A percentile compares a stretch with the other conserved stretches of the same genome.
Conservation (phyloP, 306 rosid species). For the Vicia sativa region DNA sequence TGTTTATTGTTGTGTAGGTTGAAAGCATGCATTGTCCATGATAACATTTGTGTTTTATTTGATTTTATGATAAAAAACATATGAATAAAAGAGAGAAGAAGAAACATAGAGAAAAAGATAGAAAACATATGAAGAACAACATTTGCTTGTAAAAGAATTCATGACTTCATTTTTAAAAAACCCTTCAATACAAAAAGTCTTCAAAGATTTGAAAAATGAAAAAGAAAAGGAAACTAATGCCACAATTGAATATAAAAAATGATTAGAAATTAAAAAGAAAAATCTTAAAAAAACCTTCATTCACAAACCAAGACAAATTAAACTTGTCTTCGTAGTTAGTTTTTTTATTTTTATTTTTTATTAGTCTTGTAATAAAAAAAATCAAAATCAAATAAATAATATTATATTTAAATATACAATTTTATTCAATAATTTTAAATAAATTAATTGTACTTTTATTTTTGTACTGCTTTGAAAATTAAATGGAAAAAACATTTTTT, state of each 20-base stretch:
- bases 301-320: not conserved
- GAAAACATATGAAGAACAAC: too few species aligned
- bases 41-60: not conserved
- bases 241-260: not conserved
- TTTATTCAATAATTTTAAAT: too few species aligned
- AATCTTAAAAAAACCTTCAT: not conserved
- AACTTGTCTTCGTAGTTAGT: not conserved
- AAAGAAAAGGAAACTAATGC: not conserved
- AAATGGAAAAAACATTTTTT: not conserved
- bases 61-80: not conserved
- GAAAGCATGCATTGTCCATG: constrained; percentile 28
- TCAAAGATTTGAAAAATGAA: not conserved
- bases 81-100: not conserved
- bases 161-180: too few species aligned
- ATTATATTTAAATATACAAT: too few species aligned
- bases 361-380: too few species aligned
- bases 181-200: too few species aligned
- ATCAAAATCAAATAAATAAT: too few species aligned
- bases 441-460: too few species aligned
- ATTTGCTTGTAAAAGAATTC: too few species aligned
- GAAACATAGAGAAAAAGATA: too few species aligned
- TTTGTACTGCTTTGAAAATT: not conserved
- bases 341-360: not conserved
- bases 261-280: not conserved
- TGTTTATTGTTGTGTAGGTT: constrained; percentile 48